phyloP scores from a whole-genome alignment of 768 basidiomycete species.

The Hypholoma sublateritium region DNA sequence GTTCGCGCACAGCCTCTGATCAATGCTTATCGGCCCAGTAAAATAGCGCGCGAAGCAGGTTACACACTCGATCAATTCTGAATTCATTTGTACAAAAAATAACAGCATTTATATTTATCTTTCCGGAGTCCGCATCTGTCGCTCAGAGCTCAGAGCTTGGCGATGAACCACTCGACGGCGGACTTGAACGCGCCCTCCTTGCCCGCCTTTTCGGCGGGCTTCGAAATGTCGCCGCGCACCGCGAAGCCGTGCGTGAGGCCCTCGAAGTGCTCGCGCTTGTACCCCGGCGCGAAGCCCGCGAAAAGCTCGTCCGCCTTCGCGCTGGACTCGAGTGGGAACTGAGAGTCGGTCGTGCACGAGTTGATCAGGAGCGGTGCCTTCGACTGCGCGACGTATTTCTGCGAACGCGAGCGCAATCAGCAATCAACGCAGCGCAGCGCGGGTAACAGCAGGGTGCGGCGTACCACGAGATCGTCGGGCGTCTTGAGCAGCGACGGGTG shows the following conservation, averaged over 20 bases:
- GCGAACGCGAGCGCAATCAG: not conserved
- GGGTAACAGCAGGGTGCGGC: not conserved
- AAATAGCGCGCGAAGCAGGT: too few relatives aligned
- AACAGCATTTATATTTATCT: too few relatives aligned
- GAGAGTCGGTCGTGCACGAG: constrained; percentile 52
- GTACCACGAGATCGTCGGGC: constrained; percentile 63
- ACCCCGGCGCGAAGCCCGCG: constrained; percentile 47
- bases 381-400: constrained; percentile 48
- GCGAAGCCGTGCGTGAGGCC: constrained; percentile 58
- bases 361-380: constrained; percentile 67
- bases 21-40: not conserved
- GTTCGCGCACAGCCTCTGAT: constrained; percentile 40
- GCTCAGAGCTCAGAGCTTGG: constrained; percentile 11
- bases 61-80: too few relatives aligned
- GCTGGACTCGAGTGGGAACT: constrained; percentile 49
- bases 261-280: constrained; percentile 46
- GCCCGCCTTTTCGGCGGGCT: constrained; percentile 55
- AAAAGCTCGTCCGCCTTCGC: constrained; percentile 49
- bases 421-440: not conserved
- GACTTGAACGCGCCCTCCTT: constrained; percentile 66
- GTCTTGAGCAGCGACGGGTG: constrained; percentile 65
- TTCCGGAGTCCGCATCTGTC: too few relatives aligned
- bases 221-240: constrained; percentile 45
- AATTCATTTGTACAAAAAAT: too few relatives aligned
- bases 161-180: constrained; percentile 52